Conservation (phyloP, 108 stramenopile genomes). For the Pseudonitzschia multiseries region DNA sequence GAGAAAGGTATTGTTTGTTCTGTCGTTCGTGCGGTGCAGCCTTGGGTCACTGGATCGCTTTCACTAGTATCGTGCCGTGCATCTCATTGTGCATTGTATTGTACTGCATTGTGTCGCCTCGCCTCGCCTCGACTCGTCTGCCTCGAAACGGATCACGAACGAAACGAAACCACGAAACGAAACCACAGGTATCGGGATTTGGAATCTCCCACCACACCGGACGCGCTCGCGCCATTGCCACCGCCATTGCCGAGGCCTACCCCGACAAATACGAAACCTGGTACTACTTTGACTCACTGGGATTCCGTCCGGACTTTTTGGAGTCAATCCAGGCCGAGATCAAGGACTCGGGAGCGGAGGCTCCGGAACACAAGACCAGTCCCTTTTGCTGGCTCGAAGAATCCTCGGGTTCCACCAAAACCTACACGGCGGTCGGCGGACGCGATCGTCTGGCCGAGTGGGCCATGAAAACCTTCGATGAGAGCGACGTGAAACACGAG, state of each 20-base stretch:
- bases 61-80: neutral
- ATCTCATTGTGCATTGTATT: too few relatives aligned
- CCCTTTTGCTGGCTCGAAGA: constrained; percentile 21
- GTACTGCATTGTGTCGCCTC: neutral
- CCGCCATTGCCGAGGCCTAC: constrained; percentile 9
- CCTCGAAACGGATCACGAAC: neutral
- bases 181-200: constrained; percentile 12
- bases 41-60: neutral
- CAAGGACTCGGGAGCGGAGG: neutral
- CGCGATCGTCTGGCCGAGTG: constrained; percentile 16
- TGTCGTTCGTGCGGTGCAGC: neutral
- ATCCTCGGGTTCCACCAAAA: neutral
- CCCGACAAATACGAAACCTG: constrained; percentile 29
- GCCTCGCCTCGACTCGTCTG: neutral
- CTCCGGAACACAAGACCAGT: neutral
- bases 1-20: neutral
- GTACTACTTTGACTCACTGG: constrained; percentile 18
- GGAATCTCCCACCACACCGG: constrained; percentile 22
- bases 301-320: constrained; percentile 10
- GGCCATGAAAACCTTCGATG: neutral
- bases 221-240: constrained; percentile 12
- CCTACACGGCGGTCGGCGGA: constrained; percentile 12
- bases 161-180: neutral
- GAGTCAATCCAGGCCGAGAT: constrained; percentile 11
- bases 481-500: neutral